phyloP scores from a whole-genome alignment of 176 grass and related monocot species.

The Panicum miliaceum region DNA sequence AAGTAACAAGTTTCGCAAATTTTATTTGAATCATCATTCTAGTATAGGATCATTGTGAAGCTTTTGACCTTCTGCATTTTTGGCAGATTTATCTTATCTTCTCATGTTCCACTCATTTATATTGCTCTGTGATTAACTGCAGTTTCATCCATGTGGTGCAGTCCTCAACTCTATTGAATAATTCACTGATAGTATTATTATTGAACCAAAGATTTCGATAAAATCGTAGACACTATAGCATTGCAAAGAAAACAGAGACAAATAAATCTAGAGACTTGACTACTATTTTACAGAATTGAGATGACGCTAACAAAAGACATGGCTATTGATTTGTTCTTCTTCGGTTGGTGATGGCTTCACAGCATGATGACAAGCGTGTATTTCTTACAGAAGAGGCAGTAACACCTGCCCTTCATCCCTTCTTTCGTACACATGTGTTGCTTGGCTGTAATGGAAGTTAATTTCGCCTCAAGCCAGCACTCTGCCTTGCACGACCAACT shows the following conservation, averaged over 20 bases:
- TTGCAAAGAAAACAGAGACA: background rate
- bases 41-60: too few relatives aligned
- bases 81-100: too few relatives aligned
- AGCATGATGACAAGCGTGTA: background rate
- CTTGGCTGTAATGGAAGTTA: background rate
- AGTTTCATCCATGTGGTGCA: too few relatives aligned
- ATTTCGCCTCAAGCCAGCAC: background rate
- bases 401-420: conserved; percentile 3
- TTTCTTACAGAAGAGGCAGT: background rate
- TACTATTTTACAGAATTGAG: background rate
- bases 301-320: background rate
- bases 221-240: background rate
- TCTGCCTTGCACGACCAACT: background rate
- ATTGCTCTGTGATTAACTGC: too few relatives aligned
- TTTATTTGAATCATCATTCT: too few relatives aligned
- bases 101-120: too few relatives aligned
- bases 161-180: too few relatives aligned
- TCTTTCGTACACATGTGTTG: background rate
- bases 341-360: background rate
- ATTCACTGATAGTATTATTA: too few relatives aligned
- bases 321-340: background rate
- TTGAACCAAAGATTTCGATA: background rate
- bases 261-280: background rate
- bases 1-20: too few relatives aligned
- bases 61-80: too few relatives aligned